Base-by-base conservation (phyloP, 208 protist genomes). In the Leishmania turanica region DNA sequence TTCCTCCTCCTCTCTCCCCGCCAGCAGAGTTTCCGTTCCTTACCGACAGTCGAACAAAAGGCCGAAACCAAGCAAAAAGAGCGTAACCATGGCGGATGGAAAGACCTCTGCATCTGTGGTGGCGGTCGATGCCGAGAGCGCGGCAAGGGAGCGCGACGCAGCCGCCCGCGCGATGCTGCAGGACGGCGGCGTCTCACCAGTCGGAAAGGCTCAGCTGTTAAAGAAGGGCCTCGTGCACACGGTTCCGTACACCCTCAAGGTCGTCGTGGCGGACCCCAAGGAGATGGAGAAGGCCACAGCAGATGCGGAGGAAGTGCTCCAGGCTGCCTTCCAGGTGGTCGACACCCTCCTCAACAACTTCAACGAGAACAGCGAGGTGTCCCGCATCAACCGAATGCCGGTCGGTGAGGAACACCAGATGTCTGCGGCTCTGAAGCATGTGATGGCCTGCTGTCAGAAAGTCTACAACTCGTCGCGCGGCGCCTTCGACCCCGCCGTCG, bases 341-440 rank as follows among this genome's bases (percentile, higher is more conserved):
- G 87, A 95, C 85, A 89, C 85, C 47, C 84, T 90, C 17, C 85
- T 92, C 56, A 92, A 92, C 75, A 82, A 82, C 84, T 92, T 88
- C 84, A 93, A 93, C 84, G 88, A 86, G 45, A 87, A 90, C 69
- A 93, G 90, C 64, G 90, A 93, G 87, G 76, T 92, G 49, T 92
- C 87, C 15, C 75, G 84, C 68, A 83, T 93, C 78, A 91, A 91
- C 73, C 27, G 68, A 58, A 83, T 92, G 69, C 81, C 86, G 1
- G 84, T 87, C 1, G 88, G 88, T 27, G 77, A 90, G 79, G 65
- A 73, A 66, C 87, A 91, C 80, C 88, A 90, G 82, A 91, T 93
- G 90, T 93, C 90, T 8, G 85, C 84, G 31, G 81, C 87, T 17
- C 83, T 93, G 60, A 84, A 85, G 70, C 83, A 84, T 66, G 90